phyloP scores from a whole-genome alignment of 768 basidiomycete species.

The Collybiopsis confluens region DNA sequence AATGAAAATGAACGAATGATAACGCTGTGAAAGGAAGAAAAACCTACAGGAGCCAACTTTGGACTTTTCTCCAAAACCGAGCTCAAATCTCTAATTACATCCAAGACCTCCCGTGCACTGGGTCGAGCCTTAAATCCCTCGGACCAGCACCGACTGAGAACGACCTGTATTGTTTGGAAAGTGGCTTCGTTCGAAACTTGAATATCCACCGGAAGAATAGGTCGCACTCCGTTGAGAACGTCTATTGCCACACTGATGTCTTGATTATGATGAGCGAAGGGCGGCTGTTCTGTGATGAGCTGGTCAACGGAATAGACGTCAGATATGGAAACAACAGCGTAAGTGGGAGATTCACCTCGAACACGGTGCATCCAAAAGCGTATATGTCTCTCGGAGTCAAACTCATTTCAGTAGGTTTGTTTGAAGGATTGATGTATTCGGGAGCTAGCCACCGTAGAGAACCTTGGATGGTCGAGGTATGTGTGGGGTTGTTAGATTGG shows the following conservation, averaged over 20 bases:
- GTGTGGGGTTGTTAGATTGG: not conserved
- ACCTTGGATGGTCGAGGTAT: slow-evolving; percentile 5
- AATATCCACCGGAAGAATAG: slow-evolving; percentile 3
- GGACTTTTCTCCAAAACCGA: no score
- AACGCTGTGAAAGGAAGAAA: no score
- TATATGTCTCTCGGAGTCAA: slow-evolving; percentile 10
- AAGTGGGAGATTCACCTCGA: slow-evolving; percentile 8
- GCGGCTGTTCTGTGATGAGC: slow-evolving; percentile 9
- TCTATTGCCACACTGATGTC: slow-evolving; percentile 5
- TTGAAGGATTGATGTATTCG: slow-evolving; percentile 8
- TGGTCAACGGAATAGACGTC: not conserved
- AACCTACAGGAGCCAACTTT: no score
- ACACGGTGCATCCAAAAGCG: slow-evolving; percentile 9
- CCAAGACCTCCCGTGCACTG: not conserved
- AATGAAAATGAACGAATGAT: no score
- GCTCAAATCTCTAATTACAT: not conserved
- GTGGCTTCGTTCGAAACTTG: not conserved
- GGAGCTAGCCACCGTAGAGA: slow-evolving; percentile 13
- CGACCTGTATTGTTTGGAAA: not conserved
- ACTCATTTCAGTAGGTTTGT: not conserved
- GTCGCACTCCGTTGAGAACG: slow-evolving; percentile 8
- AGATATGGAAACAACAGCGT: not conserved
- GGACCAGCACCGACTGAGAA: slow-evolving; percentile 8
- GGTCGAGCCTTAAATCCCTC: not conserved
- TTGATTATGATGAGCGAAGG: slow-evolving; percentile 5